Base-by-base conservation (phyloP, 2,329 filamentous ascomycete genomes). In the Plectosphaerella cucumerina region DNA sequence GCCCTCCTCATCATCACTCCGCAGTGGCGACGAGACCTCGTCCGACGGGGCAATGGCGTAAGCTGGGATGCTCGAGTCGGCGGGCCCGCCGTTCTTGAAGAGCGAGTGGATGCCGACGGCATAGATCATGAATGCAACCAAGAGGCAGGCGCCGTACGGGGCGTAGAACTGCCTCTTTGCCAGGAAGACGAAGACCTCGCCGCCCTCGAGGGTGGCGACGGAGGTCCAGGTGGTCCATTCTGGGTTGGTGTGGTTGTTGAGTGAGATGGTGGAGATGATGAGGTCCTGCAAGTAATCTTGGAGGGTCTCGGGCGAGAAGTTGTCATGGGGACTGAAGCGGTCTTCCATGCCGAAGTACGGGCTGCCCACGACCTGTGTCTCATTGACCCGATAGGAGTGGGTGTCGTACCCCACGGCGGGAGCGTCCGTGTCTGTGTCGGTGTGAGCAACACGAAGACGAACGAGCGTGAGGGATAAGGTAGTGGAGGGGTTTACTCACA, bases 261-360 rank as follows among this genome's bases (percentile, higher is more conserved):
- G 9, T 2, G 20, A 47, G 9, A 43, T 14, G 1, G 5, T 35
- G 0, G 51, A 53, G n/a, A 43, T 15, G 21, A 33, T 23, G 4
- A 50, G 17, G 12, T 48, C 9, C 22, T 18, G 9, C 8, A 48
- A 39, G 5, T 18, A 53, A 5, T 17, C 20, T 4, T 50, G 26
- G 1, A 48, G 15, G 5, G 20, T 31, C 17, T 44, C 23, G 18
- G 45, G 26, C 2, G 23, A 37, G 10, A 51, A 20, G 14, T 44
- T 12, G 12, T 47, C 18, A 2, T 11, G 2, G 1, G 44, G 44
- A 8, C 37, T 39, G 31, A 41, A 23, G 9, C 17, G 42, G 15
- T 53, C 39, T n/a, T n/a, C 10, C 17, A 31, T 45, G 5, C 15
- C 51, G 17, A 53, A 12, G 15, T 35, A 53, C 3, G 48, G 48